Percentiles rank a stretch among this genome's conserved stretches.
Evolutionary conservation across 208 protist genomes (phyloP).

Genomic region (Vickermania spadyakhi): DNA sequence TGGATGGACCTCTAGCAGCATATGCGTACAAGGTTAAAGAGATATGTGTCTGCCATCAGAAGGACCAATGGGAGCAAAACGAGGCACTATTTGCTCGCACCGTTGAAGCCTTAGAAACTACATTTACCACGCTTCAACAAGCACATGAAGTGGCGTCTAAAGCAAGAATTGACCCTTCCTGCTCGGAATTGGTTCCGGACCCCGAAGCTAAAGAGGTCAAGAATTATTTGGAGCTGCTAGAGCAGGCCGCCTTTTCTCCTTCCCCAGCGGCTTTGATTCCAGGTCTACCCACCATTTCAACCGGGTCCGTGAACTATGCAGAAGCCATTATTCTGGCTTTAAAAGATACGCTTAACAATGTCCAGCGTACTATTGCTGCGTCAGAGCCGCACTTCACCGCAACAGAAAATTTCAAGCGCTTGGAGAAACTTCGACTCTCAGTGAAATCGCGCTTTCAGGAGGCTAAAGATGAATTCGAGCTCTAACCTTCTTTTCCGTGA

Average conservation of each 20-base stretch:
- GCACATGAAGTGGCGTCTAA: conserved; percentile 7
- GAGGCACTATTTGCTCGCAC: conserved; percentile 39
- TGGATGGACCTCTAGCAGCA: conserved; percentile 60
- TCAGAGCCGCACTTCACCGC: background rate
- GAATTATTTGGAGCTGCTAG: background rate
- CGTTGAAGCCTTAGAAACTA: conserved; percentile 43
- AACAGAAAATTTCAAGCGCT: background rate
- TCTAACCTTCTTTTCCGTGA: no score
- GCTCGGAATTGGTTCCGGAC: background rate
- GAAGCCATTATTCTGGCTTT: background rate
- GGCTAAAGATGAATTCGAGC: conserved; percentile 14
- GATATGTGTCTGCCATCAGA: conserved; percentile 71
- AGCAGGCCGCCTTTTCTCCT: background rate
- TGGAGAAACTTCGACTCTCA: background rate
- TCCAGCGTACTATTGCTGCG: background rate
- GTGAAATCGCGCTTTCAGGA: conserved; percentile 6
- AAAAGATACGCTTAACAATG: background rate
- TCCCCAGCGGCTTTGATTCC: background rate
- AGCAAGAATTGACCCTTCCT: background rate
- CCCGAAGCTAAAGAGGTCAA: background rate
- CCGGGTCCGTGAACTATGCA: background rate
- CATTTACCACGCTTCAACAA: conserved; percentile 25
- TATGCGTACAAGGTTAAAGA: conserved; percentile 72
- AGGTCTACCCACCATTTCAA: background rate
- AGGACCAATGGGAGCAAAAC: conserved; percentile 74